Base-by-base conservation (phyloP, 495 filamentous ascomycete species). In the Lasiosphaeriaceae sp. region DNA sequence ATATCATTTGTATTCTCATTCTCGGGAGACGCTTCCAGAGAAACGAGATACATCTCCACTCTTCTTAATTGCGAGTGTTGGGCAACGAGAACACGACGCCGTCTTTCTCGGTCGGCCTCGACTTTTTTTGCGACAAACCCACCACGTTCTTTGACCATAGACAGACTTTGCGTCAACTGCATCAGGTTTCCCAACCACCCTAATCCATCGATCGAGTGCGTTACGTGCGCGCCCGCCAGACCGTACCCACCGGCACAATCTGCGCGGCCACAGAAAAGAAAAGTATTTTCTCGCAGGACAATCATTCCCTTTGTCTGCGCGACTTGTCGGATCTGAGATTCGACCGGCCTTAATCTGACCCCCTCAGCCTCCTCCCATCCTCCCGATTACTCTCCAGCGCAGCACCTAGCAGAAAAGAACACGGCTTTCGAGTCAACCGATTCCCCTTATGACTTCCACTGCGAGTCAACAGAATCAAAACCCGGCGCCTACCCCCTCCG, bases 401-500 rank as follows among this genome's bases (percentile, higher is more conserved):
- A 63, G 51, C 45, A n/a, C 59, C 23, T 47, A 46, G 49, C 35
- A 55, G 57, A 59, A 52, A 58, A 29, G 55, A 66, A 58, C 47
- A 55, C 59, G 64, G 65, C 69, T 70, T 64, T 68, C 66, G 67
- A 70, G 65, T 67, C 70, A 66, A 47, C 61, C 58, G 60, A 55
- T 61, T 56, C 55, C 66, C 61, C 73, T 68, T 73, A 80, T 80
- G 77, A 79, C 77, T 76, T 80, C 77, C 58, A 65, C 70, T 73
- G 72, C 71, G 63, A 74, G 75, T 73, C 74, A 81, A 65, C 71
- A 74, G 54, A 73, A 77, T 61, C 65, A 64, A 66, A 78, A 77
- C 57, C 66, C 84, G 74, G 77, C 85, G 74, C 71, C 79, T 62
- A 80, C 78, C 74, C 77, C 80, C 70, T 78, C 84, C 63, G 75